Base-by-base conservation (phyloP, 2,329 filamentous ascomycete genomes). In the Penicillium sp. region DNA sequence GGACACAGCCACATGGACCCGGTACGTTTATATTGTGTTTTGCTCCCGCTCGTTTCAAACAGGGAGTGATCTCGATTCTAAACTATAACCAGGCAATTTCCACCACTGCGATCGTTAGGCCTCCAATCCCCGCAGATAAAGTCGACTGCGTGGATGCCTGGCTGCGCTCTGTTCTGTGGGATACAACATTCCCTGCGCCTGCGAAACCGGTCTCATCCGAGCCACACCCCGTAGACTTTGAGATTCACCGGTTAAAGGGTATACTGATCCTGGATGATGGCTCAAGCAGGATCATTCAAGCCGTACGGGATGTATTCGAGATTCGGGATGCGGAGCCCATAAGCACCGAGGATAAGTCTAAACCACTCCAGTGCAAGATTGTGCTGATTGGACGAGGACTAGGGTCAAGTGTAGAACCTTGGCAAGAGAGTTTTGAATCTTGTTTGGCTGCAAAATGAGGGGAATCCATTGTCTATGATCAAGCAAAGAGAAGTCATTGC, bases 1-100 rank as follows among this genome's bases (percentile, higher is more conserved):
- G 91, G 91, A 0, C 91, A 97, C 69, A 96, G 90, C 64, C 91
- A 96, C 75, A 80, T 97, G 12, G 94, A 99, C 73, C 86, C 91
- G 29, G 89, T 92, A 75, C 39, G 39, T 21, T 34, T 34, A 34
- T n/a, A 25, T 46, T 50, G 8, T 10, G n/a, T 42, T 45, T n/a
- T 25, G 21, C 25, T 12, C 4, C 6, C 12, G 21, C n/a, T 13
- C 40, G 3, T 15, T 50, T 2, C 16, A 25, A 25, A 9, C 29
- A 9, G 15, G 10, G 7, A 29, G 3, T 15, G 6, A 5, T 29
- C 13, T 21, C 18, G 4, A 12, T 23, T 39, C 46, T 51, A 31
- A 46, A 44, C 15, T 23, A 16, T 53, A 18, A 31, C 35, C 52
- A 92, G 88, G 87, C 88, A 1, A 96, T 97, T 55, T 89, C 91